Evolutionary conservation across 352 stramenopile genomes (phyloP).

Genomic region (Phytophthora fragariaefolia): DNA sequence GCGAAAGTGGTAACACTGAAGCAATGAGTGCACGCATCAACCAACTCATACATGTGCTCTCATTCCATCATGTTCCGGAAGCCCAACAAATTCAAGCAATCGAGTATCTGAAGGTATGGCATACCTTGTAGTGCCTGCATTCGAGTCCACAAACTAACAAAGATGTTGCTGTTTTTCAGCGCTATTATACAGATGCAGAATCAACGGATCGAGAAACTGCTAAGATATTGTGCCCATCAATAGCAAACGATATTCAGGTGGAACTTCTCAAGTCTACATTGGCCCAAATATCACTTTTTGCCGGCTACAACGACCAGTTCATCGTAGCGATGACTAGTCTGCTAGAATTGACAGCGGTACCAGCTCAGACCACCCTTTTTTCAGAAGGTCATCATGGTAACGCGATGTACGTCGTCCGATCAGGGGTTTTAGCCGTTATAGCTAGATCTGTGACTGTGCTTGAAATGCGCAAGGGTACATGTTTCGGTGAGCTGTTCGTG

Average conservation of each 20-base stretch:
- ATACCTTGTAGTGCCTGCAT: neutral
- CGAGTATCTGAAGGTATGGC: neutral
- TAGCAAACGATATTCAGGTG: conserved; percentile 70
- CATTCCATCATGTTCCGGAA: conserved; percentile 1
- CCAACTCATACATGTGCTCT: neutral
- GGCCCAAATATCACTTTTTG: neutral
- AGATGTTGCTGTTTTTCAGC: conserved; percentile 23
- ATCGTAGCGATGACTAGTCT: conserved; percentile 60
- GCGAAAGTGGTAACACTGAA: conserved; percentile 1
- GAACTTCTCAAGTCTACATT: conserved; percentile 50
- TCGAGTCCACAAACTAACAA: neutral
- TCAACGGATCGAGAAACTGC: conserved; percentile 69
- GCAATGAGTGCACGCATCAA: neutral
- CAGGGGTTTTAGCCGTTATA: conserved; percentile 48
- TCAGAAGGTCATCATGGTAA: conserved; percentile 53
- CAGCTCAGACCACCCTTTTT: conserved; percentile 60
- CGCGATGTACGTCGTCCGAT: conserved; percentile 74
- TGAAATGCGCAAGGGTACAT: conserved; percentile 65
- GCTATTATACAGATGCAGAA: conserved; percentile 61
- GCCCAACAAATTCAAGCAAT: neutral
- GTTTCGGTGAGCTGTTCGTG: conserved; percentile 62
- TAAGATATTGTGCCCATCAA: conserved; percentile 68
- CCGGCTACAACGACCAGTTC: conserved; percentile 41
- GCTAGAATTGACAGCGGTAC: conserved; percentile 55
- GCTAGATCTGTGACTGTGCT: conserved; percentile 56